phyloP scores from a whole-genome alignment of 768 basidiomycete genomes.

The Collybia sp. region DNA sequence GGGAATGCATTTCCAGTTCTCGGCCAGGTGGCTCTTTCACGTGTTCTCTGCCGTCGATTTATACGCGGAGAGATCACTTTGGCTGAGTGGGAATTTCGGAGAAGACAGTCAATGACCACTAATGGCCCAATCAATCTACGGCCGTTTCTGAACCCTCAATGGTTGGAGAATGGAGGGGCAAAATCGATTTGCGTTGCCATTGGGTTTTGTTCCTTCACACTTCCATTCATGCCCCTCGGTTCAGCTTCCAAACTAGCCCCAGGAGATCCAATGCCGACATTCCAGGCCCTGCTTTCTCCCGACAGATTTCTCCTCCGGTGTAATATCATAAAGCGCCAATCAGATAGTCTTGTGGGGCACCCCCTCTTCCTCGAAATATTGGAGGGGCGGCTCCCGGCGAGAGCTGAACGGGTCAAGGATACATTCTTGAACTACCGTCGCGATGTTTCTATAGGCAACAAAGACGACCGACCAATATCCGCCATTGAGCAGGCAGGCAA shows the following conservation, averaged over 20 bases:
- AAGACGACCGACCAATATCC: slow-evolving; percentile 3
- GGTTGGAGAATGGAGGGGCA: slow-evolving; percentile 41
- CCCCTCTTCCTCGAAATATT: slow-evolving; percentile 44
- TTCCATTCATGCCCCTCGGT: slow-evolving; percentile 45
- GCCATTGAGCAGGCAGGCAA: slow-evolving; percentile 5
- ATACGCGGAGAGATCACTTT: slow-evolving; percentile 41
- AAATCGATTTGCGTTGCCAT: slow-evolving; percentile 38
- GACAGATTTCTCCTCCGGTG: slow-evolving; percentile 43
- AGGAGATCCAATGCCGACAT: slow-evolving; percentile 34
- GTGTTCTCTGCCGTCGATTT: slow-evolving; percentile 43
- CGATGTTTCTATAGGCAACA: background rate
- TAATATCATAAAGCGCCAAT: slow-evolving; percentile 29
- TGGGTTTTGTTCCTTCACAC: slow-evolving; percentile 33
- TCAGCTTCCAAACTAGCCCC: slow-evolving; percentile 18
- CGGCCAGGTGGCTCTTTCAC: slow-evolving; percentile 47
- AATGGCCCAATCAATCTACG: slow-evolving; percentile 49
- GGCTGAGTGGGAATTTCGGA: slow-evolving; percentile 50
- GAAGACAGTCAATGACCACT: slow-evolving; percentile 41
- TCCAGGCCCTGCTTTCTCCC: slow-evolving; percentile 36
- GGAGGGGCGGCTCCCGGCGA: slow-evolving; percentile 15
- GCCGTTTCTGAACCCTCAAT: slow-evolving; percentile 40
- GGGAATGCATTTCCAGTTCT: slow-evolving; percentile 46
- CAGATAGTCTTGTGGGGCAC: slow-evolving; percentile 26
- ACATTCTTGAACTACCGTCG: slow-evolving; percentile 16
- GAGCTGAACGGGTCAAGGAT: slow-evolving; percentile 18